Conservation (phyloP, 352 stramenopile species). For the Globisporangium nunn region DNA sequence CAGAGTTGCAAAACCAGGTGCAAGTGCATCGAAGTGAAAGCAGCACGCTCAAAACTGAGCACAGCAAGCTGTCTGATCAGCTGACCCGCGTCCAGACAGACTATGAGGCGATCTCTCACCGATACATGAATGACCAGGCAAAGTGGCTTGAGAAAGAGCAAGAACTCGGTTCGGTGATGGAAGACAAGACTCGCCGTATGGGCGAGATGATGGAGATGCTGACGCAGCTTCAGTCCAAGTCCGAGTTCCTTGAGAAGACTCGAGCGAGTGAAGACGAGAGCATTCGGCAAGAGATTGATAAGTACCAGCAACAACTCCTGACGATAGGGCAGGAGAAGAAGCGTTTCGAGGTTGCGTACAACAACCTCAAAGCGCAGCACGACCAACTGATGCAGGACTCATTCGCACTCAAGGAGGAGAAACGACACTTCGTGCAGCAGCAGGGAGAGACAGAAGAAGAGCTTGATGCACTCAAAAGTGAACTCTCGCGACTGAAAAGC, state of each 20-base stretch:
- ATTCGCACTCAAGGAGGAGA: conserved; percentile 27
- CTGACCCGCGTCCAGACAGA: conserved; percentile 18
- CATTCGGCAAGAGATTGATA: conserved; percentile 29
- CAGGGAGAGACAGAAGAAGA: conserved; percentile 32
- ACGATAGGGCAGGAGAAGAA: conserved; percentile 30
- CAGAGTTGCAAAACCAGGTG: conserved; percentile 23
- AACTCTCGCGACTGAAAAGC: conserved; percentile 20
- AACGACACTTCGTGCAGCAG: conserved; percentile 16
- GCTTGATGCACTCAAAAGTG: conserved; percentile 10
- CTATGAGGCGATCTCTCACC: conserved; percentile 16
- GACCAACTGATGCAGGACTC: conserved; percentile 25
- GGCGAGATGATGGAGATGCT: conserved; percentile 65
- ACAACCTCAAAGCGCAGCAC: conserved; percentile 17
- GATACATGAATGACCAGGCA: conserved; percentile 20
- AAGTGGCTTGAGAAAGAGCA: conserved; percentile 25
- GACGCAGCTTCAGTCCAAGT: conserved; percentile 41
- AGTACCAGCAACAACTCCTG: conserved; percentile 29
- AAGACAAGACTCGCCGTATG: conserved; percentile 43
- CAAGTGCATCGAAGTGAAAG: conserved; percentile 13
- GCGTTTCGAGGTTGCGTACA: conserved; percentile 22
- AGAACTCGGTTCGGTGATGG: conserved; percentile 20
- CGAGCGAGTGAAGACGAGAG: conserved; percentile 30
- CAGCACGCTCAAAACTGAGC: conserved; percentile 15
- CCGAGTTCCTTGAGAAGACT: conserved; percentile 44
- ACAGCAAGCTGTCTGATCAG: conserved; percentile 10